These are phyloP conservation scores for Coelastrella sp. DNA, from an alignment of 139 green algal species.

Conservation along the genomic window DNA sequence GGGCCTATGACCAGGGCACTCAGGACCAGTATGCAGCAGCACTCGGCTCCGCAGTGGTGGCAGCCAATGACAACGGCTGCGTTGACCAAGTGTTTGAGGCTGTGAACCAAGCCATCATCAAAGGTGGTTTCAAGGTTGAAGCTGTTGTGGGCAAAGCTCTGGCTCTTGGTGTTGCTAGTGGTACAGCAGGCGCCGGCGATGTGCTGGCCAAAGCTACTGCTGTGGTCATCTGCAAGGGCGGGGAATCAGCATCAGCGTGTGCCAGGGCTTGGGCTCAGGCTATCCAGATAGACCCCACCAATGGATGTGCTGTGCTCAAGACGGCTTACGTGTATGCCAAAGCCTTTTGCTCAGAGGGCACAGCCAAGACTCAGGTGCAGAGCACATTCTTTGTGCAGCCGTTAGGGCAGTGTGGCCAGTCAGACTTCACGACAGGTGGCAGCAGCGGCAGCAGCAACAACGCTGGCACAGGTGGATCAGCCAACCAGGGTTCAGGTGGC, in stretches of 20 bases:
- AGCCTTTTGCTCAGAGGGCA: background rate
- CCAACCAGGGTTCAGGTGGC: no score
- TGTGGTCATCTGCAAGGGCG: slow-evolving; percentile 27
- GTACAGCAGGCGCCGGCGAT: background rate
- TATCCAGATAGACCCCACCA: slow-evolving; percentile 6
- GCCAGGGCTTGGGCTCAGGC: slow-evolving; percentile 9
- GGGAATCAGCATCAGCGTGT: background rate
- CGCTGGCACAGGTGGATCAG: background rate
- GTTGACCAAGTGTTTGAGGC: background rate
- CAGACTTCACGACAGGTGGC: background rate
- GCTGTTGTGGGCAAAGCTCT: background rate
- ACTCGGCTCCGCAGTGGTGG: background rate
- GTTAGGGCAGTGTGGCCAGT: background rate
- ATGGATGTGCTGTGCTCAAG: slow-evolving; percentile 1
- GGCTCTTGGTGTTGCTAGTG: background rate
- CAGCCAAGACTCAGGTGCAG: background rate
- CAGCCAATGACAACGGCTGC: background rate
- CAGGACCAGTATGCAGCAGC: background rate
- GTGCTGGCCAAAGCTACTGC: slow-evolving; percentile 26
- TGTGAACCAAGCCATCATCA: slow-evolving; percentile 24
- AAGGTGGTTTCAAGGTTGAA: background rate
- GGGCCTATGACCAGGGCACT: background rate
- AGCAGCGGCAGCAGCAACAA: background rate
- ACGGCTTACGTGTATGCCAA: background rate
- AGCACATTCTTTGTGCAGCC: background rate